Conservation (phyloP, 805 yeast species). For the Alloascoidea africana region DNA sequence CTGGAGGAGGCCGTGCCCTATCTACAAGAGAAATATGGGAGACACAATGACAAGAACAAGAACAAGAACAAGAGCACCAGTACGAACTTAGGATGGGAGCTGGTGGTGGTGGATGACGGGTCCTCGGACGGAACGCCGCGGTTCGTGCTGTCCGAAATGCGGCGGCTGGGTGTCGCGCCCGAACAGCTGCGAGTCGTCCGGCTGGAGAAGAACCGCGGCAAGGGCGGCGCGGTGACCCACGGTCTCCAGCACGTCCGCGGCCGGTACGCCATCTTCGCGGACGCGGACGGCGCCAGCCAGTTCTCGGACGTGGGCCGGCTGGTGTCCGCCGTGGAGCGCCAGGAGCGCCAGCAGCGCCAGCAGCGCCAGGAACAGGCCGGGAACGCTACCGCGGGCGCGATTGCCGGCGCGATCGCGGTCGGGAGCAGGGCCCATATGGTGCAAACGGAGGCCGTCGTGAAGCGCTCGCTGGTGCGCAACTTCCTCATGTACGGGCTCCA, state of each 20-base stretch:
- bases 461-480: constrained; percentile 77
- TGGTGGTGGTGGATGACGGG: constrained; percentile 85
- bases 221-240: constrained; percentile 94
- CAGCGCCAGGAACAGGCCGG: too few species aligned
- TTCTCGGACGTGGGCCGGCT: constrained; percentile 55
- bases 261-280: constrained; percentile 68
- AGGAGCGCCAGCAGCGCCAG: constrained; percentile 9
- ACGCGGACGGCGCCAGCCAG: constrained; percentile 92
- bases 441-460: constrained; percentile 90
- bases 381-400: constrained; percentile 9
- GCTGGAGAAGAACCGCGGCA: constrained; percentile 71
- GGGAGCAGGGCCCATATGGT: constrained; percentile 98
- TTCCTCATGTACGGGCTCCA: constrained; percentile 89
- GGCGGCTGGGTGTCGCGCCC: constrained; percentile 21
- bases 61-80: too few species aligned
- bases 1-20: constrained; percentile 50
- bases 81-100: constrained; percentile 38
- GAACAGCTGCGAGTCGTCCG: constrained; percentile 57
- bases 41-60: not conserved
- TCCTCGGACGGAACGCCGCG: constrained; percentile 68
- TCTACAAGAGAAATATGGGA: constrained; percentile 22
- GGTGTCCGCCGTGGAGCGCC: constrained; percentile 22
- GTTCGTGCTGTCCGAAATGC: constrained; percentile 43
- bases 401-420: constrained; percentile 48
- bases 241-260: constrained; percentile 75